Percentiles rank a stretch among this genome's conserved stretches.
Evolutionary conservation across 495 filamentous ascomycete genomes (phyloP).

Genomic region (Xylaria flabelliformis): DNA sequence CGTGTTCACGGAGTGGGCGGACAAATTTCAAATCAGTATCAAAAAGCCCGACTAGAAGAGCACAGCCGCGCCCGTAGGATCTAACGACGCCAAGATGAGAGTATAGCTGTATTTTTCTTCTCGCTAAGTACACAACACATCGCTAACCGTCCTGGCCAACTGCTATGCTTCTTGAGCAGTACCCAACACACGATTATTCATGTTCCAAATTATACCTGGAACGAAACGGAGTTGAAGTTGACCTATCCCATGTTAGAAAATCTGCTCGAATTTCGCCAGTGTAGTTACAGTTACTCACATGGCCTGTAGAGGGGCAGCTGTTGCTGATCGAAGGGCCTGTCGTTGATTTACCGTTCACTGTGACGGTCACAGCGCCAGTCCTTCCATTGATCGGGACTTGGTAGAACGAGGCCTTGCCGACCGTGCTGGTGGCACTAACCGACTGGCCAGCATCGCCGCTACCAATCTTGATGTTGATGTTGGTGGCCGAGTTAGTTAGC

Average conservation of each 20-base stretch:
- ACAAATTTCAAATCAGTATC: conserved; percentile 55
- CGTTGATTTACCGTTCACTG: conserved; percentile 51
- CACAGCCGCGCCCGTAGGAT: background rate
- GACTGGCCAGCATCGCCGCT: conserved; percentile 50
- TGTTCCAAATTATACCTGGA: conserved; percentile 38
- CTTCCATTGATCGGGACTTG: conserved; percentile 58
- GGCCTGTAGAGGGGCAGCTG: conserved; percentile 51
- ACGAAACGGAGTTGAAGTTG: conserved; percentile 50
- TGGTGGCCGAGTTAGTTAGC: conserved; percentile 41
- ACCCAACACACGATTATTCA: background rate
- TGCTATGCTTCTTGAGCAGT: background rate
- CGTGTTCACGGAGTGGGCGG: conserved; percentile 56
- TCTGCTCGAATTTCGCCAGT: background rate
- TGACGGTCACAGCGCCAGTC: conserved; percentile 59
- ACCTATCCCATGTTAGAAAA: conserved; percentile 41
- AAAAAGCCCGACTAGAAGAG: conserved; percentile 44
- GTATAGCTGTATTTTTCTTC: background rate
- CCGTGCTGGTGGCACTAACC: conserved; percentile 43
- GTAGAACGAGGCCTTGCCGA: conserved; percentile 56
- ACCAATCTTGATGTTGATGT: conserved; percentile 60
- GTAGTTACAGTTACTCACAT: conserved; percentile 47
- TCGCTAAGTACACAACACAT: background rate
- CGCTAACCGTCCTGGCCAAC: background rate
- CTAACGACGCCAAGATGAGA: background rate
- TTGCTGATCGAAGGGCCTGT: conserved; percentile 56